Percentiles rank a stretch among this genome's conserved stretches.
phyloP scores from a whole-genome alignment of 768 basidiomycete species.

The Melanogaster broomeanus region DNA sequence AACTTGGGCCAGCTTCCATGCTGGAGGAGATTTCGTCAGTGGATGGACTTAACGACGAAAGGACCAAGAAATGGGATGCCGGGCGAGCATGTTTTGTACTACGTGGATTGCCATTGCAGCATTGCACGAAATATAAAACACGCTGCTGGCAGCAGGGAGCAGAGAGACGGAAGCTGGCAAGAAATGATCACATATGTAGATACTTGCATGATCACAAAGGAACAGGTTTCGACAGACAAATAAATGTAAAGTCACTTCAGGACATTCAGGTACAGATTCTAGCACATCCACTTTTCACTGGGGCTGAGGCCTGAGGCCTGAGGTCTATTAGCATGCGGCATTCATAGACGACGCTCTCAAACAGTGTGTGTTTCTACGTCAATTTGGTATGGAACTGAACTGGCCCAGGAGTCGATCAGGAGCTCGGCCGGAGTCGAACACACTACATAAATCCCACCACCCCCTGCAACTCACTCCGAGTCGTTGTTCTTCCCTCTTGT shows the following conservation, averaged over 20 bases:
- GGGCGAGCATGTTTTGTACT: neutral
- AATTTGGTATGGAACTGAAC: too few species aligned
- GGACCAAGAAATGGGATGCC: neutral
- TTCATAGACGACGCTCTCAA: too few species aligned
- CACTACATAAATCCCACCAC: too few species aligned
- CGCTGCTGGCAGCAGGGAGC: neutral
- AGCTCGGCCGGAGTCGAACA: too few species aligned
- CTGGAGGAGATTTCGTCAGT: too few species aligned
- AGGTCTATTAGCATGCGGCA: too few species aligned
- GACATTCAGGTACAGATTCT: neutral
- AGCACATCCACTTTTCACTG: neutral
- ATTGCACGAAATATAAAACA: neutral
- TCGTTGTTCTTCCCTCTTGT: too few species aligned
- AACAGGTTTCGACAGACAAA: neutral
- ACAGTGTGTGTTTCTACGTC: too few species aligned
- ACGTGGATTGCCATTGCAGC: neutral
- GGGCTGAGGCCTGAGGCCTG: too few species aligned
- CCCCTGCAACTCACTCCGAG: too few species aligned
- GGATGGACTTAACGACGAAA: neutral
- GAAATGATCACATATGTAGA: neutral
- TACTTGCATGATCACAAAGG: neutral
- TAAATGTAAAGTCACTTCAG: neutral
- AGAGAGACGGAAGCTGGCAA: neutral
- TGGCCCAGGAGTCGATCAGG: too few species aligned
- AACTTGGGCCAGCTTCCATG: neutral